Evolutionary conservation across 2,329 filamentous ascomycete species (phyloP).

Genomic region (Colletotrichum truncatum): DNA sequence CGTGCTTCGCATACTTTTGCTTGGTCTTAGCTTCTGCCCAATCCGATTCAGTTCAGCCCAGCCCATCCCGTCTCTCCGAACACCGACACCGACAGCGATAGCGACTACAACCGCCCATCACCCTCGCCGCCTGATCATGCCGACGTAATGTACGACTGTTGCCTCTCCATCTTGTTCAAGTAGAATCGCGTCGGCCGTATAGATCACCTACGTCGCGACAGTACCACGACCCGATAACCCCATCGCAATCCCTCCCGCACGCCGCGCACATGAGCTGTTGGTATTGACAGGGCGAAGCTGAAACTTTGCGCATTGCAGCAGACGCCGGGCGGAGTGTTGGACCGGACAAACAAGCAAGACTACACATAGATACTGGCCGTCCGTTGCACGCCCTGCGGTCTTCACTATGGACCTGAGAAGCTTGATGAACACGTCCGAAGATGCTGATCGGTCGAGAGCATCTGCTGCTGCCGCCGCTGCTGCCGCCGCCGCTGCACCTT

Average conservation of each 20-base stretch:
- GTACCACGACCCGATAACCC: background rate
- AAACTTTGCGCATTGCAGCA: slow-evolving; percentile 25
- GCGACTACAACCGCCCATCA: background rate
- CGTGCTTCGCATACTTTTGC: slow-evolving; percentile 9
- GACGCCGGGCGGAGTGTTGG: slow-evolving; percentile 25
- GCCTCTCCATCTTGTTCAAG: background rate
- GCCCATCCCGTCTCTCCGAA: slow-evolving; percentile 3
- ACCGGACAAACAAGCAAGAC: background rate
- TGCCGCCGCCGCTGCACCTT: slow-evolving; percentile 30
- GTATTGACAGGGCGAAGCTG: slow-evolving; percentile 20
- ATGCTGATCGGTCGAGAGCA: slow-evolving; percentile 48
- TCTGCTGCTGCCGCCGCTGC: slow-evolving; percentile 35
- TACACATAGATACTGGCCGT: background rate
- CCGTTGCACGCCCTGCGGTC: background rate
- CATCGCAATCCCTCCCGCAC: background rate
- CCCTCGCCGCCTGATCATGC: slow-evolving; percentile 3
- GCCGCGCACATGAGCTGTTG: slow-evolving; percentile 25
- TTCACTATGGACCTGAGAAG: slow-evolving; percentile 60
- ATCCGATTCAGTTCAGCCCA: background rate
- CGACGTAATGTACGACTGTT: slow-evolving; percentile 21
- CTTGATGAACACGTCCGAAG: slow-evolving; percentile 64
- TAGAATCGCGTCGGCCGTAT: background rate
- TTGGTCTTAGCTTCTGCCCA: background rate
- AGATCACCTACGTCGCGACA: background rate
- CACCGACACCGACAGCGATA: slow-evolving; percentile 5